Evolutionary conservation across 345 rosid genomes (phyloP), one percentile per base, ranked within the genome.

Genomic region (Citrus medica): DNA sequence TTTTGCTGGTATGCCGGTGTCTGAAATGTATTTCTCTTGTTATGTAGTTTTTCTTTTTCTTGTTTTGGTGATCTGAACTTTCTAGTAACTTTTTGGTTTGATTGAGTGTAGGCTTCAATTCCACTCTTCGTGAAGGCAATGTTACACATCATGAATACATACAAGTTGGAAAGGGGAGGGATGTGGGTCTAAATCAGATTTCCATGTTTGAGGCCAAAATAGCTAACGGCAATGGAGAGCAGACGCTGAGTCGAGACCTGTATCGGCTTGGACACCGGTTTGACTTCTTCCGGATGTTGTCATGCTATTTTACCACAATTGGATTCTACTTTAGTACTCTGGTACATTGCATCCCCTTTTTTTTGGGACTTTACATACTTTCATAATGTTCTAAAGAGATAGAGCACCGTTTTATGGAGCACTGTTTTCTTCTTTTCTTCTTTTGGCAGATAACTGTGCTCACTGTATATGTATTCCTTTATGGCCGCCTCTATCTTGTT

Each of bases 201-300:
- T 97, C 99, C n/a, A 90, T 94, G 97, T 97, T 97, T 73, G 98
- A 97, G 88, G 98, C 99, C 75, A 94, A 97, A 82, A 92, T 97
- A 81, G 99, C 99, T 51, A 94, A 94, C 71, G 98, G 99, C 38
- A 97, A 97, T 81, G 99, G 99, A 77, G 99, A 97, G 83, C 99
- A 93, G 87, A 97, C 98, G 63, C 74, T 93, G 81, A 97, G 99
- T 81, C 90, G 99, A 48, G 99, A 97, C 78, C 86, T 97, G 35
- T 97, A 97, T 86, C 87, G 98, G 79, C 98, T 97, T 83, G 99
- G 99, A 73, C 99, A 97, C 79, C 97, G 99, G 46, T 97, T 97
- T 82, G 99, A 97, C 79, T 97, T 90, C 80, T 97, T 97, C 90
- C 90, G 99, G 32, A 97, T 97, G 99, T 42, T 94, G 84, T 97